Conservation (phyloP, 2,329 filamentous ascomycete species). For the Monilinia polystroma region DNA sequence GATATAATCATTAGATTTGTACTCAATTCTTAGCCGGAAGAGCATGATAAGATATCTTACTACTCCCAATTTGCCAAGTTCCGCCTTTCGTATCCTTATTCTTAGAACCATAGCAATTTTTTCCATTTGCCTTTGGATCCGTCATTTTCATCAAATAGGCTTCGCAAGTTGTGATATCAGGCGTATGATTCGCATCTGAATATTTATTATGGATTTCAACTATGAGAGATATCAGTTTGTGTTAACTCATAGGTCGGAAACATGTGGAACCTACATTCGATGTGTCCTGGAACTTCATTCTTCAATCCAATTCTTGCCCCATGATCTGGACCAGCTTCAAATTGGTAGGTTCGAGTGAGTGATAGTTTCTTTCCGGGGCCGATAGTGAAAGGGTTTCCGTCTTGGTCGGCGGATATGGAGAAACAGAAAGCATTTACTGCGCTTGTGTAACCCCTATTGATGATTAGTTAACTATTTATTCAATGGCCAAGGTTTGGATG, state of each 20-base stretch:
- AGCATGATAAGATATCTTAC: not conserved
- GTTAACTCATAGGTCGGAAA: fast-evolving
- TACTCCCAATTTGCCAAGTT: not conserved
- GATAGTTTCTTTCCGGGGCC: not conserved
- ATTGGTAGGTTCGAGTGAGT: not conserved
- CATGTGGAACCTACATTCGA: not conserved
- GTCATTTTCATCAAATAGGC: no score
- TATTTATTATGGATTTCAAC: not conserved
- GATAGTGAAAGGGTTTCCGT: not conserved
- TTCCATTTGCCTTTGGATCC: no score
- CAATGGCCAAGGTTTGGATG: not conserved
- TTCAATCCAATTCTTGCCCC: not conserved
- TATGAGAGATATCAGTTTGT: not conserved
- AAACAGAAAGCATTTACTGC: not conserved
- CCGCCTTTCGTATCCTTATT: not conserved
- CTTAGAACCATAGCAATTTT: not conserved
- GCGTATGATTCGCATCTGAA: not conserved
- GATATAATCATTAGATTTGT: no score
- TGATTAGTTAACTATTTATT: not conserved
- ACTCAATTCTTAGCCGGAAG: not conserved
- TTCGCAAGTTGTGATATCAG: no score
- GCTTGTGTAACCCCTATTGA: not conserved
- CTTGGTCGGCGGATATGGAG: not conserved
- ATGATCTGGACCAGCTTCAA: no score
- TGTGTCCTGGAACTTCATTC: not conserved